These are phyloP conservation scores for Liquidambar formosana DNA, from an alignment of 164 flowering plant species.

Conservation along the genomic window DNA sequence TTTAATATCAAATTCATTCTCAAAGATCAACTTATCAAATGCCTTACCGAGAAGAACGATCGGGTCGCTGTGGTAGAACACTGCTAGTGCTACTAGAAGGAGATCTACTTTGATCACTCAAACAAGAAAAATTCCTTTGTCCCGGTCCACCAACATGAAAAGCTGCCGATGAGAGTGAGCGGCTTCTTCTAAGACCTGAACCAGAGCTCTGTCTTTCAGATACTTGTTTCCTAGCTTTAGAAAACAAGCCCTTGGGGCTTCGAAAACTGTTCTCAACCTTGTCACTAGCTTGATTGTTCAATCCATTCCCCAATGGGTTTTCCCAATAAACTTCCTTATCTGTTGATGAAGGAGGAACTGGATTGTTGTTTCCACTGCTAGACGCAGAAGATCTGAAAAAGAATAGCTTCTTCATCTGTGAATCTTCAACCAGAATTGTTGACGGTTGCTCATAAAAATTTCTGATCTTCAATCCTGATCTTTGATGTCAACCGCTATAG, in stretches of 20 bases:
- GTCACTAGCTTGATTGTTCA: conserved; percentile 16
- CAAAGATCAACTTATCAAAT: background rate
- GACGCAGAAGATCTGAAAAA: conserved; percentile 68
- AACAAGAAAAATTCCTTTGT: conserved; percentile 20
- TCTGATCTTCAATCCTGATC: background rate
- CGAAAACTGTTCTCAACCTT: conserved; percentile 15
- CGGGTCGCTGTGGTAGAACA: conserved; percentile 24
- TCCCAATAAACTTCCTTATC: conserved; percentile 53
- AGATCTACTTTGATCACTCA: conserved; percentile 39
- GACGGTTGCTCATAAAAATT: background rate
- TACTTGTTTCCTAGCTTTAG: conserved; percentile 34
- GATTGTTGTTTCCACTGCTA: conserved; percentile 35
- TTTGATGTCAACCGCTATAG: background rate
- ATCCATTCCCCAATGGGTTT: conserved; percentile 26
- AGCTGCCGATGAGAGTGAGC: conserved; percentile 68
- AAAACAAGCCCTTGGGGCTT: conserved; percentile 26
- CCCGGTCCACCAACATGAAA: conserved; percentile 30
- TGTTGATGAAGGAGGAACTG: conserved; percentile 36
- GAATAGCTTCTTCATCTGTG: conserved; percentile 78
- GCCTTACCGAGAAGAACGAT: conserved; percentile 52
- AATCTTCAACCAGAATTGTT: conserved; percentile 14
- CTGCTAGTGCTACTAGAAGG: conserved; percentile 34
- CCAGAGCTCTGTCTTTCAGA: conserved; percentile 32
- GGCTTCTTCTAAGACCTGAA: conserved; percentile 70
- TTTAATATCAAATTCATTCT: background rate